These are phyloP conservation scores for Claviceps sp. DNA, from an alignment of 2,329 filamentous ascomycete species.

Conservation along the genomic window DNA sequence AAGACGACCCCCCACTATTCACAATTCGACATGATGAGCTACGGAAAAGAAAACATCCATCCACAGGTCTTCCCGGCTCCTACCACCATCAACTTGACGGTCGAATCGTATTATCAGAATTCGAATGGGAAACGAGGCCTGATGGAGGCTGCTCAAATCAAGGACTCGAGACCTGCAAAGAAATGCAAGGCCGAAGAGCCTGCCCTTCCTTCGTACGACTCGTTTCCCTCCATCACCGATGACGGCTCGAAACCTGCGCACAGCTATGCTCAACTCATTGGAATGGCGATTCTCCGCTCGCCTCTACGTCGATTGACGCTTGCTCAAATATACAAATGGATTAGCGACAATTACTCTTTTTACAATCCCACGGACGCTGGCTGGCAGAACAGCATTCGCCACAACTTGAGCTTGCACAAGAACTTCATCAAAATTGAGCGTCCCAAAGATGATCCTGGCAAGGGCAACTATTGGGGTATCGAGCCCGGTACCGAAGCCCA, in stretches of 20 bases:
- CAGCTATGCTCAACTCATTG: constrained; percentile 90
- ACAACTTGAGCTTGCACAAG: constrained; percentile 95
- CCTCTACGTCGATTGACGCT: constrained; percentile 74
- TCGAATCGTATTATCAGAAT: constrained; percentile 41
- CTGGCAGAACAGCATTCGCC: constrained; percentile 98
- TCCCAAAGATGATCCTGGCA: constrained; percentile 92
- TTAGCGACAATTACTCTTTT: constrained; percentile 85
- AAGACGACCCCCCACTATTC: constrained; percentile 44
- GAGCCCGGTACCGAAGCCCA: constrained; percentile 77
- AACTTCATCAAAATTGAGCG: constrained; percentile 91
- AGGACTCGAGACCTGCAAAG: constrained; percentile 54
- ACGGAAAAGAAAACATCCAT: constrained; percentile 45
- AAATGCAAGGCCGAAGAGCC: constrained; percentile 49
- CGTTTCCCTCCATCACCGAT: constrained; percentile 72
- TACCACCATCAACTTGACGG: constrained; percentile 32
- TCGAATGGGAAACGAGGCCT: constrained; percentile 46
- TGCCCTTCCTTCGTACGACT: constrained; percentile 52
- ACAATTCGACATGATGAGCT: constrained; percentile 27
- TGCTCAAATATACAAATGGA: constrained; percentile 98
- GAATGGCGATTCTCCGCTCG: constrained; percentile 88
- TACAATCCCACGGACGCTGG: constrained; percentile 76
- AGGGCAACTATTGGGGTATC: constrained; percentile 96
- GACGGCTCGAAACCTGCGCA: constrained; percentile 81
- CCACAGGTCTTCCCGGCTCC: constrained; percentile 37
- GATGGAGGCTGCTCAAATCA: constrained; percentile 60